Conservation (phyloP, 495 filamentous ascomycete species). For the Amorphotheca resinae region DNA sequence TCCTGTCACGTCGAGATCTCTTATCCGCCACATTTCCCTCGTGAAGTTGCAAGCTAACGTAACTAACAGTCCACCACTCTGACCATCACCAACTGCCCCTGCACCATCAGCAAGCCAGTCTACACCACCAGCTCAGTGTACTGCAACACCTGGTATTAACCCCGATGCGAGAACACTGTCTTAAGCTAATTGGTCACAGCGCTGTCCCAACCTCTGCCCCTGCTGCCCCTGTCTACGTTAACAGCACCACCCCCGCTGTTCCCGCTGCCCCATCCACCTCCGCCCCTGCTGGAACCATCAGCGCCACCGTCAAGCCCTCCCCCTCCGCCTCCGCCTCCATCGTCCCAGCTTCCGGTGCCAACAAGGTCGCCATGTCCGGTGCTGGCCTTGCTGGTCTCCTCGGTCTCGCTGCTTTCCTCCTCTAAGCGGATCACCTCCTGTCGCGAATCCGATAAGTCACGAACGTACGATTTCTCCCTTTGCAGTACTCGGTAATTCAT, state of each 20-base stretch:
- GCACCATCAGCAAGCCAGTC: constrained; percentile 64
- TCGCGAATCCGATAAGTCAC: constrained; percentile 12
- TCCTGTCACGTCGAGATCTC: no score
- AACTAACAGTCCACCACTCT: constrained; percentile 52
- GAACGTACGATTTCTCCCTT: constrained; percentile 11
- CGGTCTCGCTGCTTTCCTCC: constrained; percentile 58
- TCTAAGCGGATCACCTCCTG: constrained; percentile 43
- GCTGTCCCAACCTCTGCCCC: constrained; percentile 5
- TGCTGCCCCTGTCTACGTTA: constrained; percentile 21
- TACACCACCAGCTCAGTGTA: constrained; percentile 25
- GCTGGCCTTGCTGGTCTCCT: constrained; percentile 63
- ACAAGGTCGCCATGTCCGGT: constrained; percentile 45
- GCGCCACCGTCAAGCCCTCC: constrained; percentile 15
- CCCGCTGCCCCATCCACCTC: constrained; percentile 21
- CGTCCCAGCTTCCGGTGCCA: constrained; percentile 49
- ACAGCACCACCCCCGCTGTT: constrained; percentile 18
- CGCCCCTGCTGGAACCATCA: constrained; percentile 22
- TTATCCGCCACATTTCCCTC: no score
- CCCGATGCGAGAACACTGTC: neutral
- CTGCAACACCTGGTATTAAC: constrained; percentile 57
- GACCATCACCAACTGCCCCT: constrained; percentile 69
- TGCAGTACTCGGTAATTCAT: constrained; percentile 22
- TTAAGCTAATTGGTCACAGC: constrained; percentile 5
- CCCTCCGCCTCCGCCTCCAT: constrained; percentile 25
- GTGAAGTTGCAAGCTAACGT: constrained; percentile 2